Base-by-base conservation (phyloP, 2,329 filamentous ascomycete species). In the Sclerotinia minor region DNA sequence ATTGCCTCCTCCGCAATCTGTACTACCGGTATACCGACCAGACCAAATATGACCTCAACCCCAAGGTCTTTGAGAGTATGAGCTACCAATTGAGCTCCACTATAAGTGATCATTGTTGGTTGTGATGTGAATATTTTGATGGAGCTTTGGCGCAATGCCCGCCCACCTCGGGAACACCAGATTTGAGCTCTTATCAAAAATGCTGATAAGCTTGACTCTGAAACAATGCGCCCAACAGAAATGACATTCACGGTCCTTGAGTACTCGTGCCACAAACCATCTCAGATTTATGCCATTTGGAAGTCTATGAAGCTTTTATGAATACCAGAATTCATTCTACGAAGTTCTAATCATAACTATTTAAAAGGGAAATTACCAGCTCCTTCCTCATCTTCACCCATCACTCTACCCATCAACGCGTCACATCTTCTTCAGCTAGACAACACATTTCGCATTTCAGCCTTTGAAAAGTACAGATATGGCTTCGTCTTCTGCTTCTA, bases 1-100 rank as follows among this genome's bases (percentile, higher is more conserved):
- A 86, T 83, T 63, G 81, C 83, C 76, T 85, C 81, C 75, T 87
- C 83, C 29, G 83, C 84, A 50, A 87, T 84, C 67, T 86, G 83
- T 38, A 85, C 82, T 8, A 86, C 81, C 13, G 72, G 71, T 53
- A 76, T 75, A 59, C 75, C 73, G 11, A 77, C 72, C 7, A 76
- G 69, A 15, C 73, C 73, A 67, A 75, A 76, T 60, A 76, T 75
- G 2, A 76, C 72, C 49, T 72, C 73, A 15, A 76, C 69, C 21
- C 73, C 73, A 13, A 77, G 70, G 26, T 75, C 69, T 26, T 74
- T 71, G 17, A 76, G 70, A 68, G 75, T 69, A 47, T 59, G 65
- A 57, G 74, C 74, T 63, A 76, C 73, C 11, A 76, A 63, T n/a
- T 68, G 69, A 49, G 74, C 74, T 69, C 75, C 73, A 32, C 38